phyloP scores from a whole-genome alignment of 345 rosid species.

The Pistacia integerrima region DNA sequence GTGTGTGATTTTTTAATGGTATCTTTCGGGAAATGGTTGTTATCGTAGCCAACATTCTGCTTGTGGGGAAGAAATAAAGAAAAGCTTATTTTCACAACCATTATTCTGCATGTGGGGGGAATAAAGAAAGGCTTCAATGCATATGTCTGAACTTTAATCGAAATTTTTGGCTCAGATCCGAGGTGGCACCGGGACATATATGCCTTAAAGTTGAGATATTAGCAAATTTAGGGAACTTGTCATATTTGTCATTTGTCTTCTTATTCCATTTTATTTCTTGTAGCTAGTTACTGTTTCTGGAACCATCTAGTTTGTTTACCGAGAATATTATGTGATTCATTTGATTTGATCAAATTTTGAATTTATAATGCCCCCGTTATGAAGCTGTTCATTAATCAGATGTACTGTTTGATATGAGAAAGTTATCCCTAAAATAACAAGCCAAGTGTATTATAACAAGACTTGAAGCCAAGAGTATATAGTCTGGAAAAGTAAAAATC shows the following conservation, averaged over 20 bases:
- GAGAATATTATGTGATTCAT: neutral
- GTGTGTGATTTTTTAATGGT: neutral
- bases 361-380: neutral
- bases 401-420: no score
- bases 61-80: constrained; percentile 32
- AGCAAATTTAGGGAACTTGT: neutral
- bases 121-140: constrained; percentile 34
- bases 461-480: neutral
- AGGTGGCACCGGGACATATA: neutral
- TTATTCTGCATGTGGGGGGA: constrained; percentile 20
- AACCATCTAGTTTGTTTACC: neutral
- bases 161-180: neutral
- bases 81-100: constrained; percentile 23
- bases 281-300: neutral
- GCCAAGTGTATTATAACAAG: no score
- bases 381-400: neutral
- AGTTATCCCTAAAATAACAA: neutral
- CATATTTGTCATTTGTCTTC: neutral
- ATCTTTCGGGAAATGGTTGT: constrained; percentile 13
- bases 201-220: neutral
- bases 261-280: neutral
- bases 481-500: neutral
- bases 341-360: neutral
- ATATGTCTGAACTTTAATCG: constrained; percentile 5
- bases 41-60: constrained; percentile 24